Evolutionary conservation across 2,329 filamentous ascomycete genomes (phyloP).

Genomic region (Westerdykella sp.): DNA sequence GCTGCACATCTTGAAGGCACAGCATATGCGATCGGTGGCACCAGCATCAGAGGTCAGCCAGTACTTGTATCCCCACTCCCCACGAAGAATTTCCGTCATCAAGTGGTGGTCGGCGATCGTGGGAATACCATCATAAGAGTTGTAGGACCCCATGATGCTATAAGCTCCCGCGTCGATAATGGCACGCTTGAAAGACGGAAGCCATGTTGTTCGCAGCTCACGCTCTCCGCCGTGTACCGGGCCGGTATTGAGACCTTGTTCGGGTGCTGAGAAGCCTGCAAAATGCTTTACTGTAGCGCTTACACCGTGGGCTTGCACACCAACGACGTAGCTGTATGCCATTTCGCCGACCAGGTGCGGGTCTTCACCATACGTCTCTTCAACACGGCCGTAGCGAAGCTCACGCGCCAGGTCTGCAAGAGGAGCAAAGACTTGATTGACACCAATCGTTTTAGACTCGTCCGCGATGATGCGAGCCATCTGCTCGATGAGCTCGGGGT

Average conservation of each 20-base stretch:
- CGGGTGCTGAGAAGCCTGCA: constrained; percentile 60
- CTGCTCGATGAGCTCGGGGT: constrained; percentile 56
- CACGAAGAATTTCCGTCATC: constrained; percentile 59
- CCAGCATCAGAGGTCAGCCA: constrained; percentile 63
- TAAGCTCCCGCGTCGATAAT: too few relatives aligned
- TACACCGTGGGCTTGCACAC: constrained; percentile 60
- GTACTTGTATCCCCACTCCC: constrained; percentile 69
- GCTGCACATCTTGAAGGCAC: constrained; percentile 58
- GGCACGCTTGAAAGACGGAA: constrained; percentile 46
- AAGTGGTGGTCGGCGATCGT: constrained; percentile 59
- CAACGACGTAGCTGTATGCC: constrained; percentile 54
- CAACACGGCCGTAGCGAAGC: constrained; percentile 64
- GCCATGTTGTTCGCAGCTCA: constrained; percentile 49
- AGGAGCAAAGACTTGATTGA: constrained; percentile 68
- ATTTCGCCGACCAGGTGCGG: constrained; percentile 62
- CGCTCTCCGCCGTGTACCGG: constrained; percentile 52
- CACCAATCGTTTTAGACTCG: constrained; percentile 60
- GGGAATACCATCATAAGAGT: constrained; percentile 41
- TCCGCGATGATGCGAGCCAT: constrained; percentile 62
- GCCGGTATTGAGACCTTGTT: constrained; percentile 66
- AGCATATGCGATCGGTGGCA: constrained; percentile 62
- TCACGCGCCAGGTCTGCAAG: constrained; percentile 66
- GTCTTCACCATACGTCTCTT: constrained; percentile 69
- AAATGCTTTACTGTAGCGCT: constrained; percentile 72
- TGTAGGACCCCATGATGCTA: too few relatives aligned